Evolutionary conservation across 768 basidiomycete species (phyloP).

Genomic region (Termitomyces heimii): DNA sequence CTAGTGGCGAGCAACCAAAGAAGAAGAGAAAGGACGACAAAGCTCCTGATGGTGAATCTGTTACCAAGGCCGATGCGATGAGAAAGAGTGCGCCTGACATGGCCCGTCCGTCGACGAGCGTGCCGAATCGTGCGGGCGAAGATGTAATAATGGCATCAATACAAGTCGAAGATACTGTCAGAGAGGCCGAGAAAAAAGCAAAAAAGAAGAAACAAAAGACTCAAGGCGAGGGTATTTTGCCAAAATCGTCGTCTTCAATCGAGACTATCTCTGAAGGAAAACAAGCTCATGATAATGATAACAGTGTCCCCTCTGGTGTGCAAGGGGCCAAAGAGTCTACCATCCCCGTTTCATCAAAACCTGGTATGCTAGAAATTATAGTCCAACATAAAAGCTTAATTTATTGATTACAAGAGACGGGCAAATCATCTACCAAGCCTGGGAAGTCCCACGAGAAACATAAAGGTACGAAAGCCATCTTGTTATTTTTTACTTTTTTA

Average conservation of each 20-base stretch:
- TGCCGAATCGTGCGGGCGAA: not conserved
- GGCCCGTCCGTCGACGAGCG: not conserved
- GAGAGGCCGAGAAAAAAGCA: not conserved
- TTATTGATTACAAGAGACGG: not conserved
- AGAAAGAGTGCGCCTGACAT: not conserved
- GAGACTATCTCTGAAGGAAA: not conserved
- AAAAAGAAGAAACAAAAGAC: not conserved
- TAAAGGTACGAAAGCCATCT: not conserved
- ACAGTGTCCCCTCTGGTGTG: not conserved
- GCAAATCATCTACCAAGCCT: not conserved
- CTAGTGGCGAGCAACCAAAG: slow-evolving; percentile 2
- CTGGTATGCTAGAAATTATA: not conserved
- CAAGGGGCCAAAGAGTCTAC: not conserved
- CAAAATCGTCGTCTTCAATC: not conserved
- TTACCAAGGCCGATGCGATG: not conserved
- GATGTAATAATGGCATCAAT: not conserved
- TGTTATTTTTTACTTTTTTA: not conserved
- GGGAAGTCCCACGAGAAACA: not conserved
- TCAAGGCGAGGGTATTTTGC: not conserved
- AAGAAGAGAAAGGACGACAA: slow-evolving; percentile 14
- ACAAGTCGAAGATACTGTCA: not conserved
- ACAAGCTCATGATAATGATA: not conserved
- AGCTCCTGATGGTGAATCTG: not conserved
- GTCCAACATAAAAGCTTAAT: not conserved
- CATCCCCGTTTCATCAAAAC: not conserved